Percentiles rank a stretch among this genome's conserved stretches.
Evolutionary conservation across 129 eudicot genomes (phyloP).

Genomic region (Helichrysum umbraculigerum): DNA sequence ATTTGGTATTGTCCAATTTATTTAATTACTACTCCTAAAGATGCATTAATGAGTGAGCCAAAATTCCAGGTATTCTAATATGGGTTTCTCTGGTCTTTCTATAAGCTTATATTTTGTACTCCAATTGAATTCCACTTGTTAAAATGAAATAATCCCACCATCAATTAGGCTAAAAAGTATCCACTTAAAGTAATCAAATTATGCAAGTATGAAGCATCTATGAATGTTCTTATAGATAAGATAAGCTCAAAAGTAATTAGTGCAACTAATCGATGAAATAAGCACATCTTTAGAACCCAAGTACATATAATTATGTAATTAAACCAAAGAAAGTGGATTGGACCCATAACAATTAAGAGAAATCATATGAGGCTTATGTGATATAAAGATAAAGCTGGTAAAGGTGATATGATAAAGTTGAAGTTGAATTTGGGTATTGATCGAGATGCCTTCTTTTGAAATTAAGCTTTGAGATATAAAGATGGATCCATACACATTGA

Average conservation of each 20-base stretch:
- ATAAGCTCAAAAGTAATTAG: constrained; percentile 10
- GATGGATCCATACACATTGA: constrained; percentile 13
- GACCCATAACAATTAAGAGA: constrained; percentile 32
- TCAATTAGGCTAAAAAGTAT: constrained; percentile 23
- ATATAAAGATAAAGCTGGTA: constrained; percentile 29
- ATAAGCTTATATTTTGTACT: neutral
- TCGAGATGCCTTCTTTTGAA: constrained; percentile 7
- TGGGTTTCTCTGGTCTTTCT: neutral
- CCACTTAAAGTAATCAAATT: constrained; percentile 22
- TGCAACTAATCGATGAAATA: constrained; percentile 4
- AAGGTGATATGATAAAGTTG: constrained; percentile 28
- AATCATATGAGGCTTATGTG: constrained; percentile 27
- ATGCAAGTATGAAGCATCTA: constrained; percentile 30
- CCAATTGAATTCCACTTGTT: constrained; percentile 14
- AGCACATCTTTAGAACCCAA: constrained; percentile 26
- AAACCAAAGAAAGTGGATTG: constrained; percentile 32
- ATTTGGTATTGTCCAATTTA: no score
- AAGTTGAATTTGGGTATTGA: constrained; percentile 35
- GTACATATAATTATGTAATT: constrained; percentile 9
- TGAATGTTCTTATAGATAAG: constrained; percentile 6
- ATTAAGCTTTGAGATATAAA: constrained; percentile 19
- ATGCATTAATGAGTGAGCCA: neutral
- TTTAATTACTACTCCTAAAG: neutral
- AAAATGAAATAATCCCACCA: constrained; percentile 17
- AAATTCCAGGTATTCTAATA: neutral